These are phyloP conservation scores for Alternaria triticina DNA, from an alignment of 2,329 filamentous ascomycete genomes.

Conservation along the genomic window DNA sequence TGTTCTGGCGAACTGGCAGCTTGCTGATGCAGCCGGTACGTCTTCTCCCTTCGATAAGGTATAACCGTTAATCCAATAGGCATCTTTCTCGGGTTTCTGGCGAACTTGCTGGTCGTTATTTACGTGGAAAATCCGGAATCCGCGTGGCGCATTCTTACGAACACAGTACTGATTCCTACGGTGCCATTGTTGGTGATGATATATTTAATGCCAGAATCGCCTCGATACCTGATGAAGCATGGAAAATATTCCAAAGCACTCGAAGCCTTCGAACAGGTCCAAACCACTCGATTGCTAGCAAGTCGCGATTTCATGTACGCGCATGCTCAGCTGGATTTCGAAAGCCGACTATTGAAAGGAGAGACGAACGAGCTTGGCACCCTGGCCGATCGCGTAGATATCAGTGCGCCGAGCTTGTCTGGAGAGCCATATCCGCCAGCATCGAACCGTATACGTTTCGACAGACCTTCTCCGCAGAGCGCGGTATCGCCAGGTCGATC, in stretches of 20 bases:
- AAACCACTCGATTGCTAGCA: constrained; percentile 23
- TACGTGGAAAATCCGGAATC: constrained; percentile 5
- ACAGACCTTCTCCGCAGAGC: too few species aligned
- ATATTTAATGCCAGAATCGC: constrained; percentile 28
- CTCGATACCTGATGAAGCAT: constrained; percentile 31
- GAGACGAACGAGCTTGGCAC: constrained; percentile 13
- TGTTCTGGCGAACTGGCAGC: constrained; percentile 31
- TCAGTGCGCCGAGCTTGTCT: not conserved
- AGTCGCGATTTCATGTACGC: constrained; percentile 33
- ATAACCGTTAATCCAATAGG: not conserved
- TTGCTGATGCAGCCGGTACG: constrained; percentile 27
- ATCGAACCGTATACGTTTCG: too few species aligned
- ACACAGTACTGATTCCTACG: constrained; percentile 27
- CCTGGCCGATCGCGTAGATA: constrained; percentile 17
- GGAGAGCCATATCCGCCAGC: too few species aligned
- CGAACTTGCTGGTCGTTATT: constrained; percentile 21
- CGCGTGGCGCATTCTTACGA: constrained; percentile 28
- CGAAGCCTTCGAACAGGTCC: constrained; percentile 23
- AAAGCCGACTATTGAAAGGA: constrained; percentile 22
- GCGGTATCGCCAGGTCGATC: not conserved
- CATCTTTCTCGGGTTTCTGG: constrained; percentile 28
- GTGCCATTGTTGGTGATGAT: constrained; percentile 27
- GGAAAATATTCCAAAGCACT: constrained; percentile 25
- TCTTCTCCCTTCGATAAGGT: not conserved
- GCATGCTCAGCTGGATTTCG: constrained; percentile 30